phyloP scores from a whole-genome alignment of 495 filamentous ascomycete species.

The Parmelia sp. region DNA sequence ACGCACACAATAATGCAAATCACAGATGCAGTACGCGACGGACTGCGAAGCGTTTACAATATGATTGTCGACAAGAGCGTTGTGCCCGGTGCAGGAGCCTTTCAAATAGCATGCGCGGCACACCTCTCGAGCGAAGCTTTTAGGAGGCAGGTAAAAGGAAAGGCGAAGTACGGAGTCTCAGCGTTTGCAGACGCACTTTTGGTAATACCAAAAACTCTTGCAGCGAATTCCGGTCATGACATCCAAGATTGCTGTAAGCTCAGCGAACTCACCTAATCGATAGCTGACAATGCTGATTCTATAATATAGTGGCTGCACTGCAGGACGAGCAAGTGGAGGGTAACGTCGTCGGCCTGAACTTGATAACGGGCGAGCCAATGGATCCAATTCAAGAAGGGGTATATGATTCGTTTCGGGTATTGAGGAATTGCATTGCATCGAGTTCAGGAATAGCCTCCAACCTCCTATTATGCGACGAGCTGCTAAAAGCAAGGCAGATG shows the following conservation, averaged over 20 bases:
- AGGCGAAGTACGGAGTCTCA: constrained; percentile 88
- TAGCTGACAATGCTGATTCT: constrained; percentile 23
- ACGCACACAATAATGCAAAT: constrained; percentile 93
- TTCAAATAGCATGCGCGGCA: constrained; percentile 90
- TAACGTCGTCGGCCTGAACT: constrained; percentile 77
- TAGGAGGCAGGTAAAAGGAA: constrained; percentile 84
- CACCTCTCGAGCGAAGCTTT: constrained; percentile 80
- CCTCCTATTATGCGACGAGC: constrained; percentile 90
- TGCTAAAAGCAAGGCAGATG: constrained; percentile 98
- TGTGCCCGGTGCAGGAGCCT: constrained; percentile 89
- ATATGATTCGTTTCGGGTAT: constrained; percentile 91
- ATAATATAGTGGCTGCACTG: constrained; percentile 60
- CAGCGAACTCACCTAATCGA: not conserved
- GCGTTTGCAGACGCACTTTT: constrained; percentile 93
- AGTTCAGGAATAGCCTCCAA: constrained; percentile 94
- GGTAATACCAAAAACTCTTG: constrained; percentile 93
- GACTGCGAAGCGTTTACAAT: constrained; percentile 92
- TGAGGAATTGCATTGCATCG: constrained; percentile 88
- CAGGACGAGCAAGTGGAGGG: constrained; percentile 82
- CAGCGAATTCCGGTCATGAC: constrained; percentile 92
- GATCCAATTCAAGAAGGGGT: constrained; percentile 90
- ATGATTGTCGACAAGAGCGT: constrained; percentile 96
- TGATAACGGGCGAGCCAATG: constrained; percentile 85
- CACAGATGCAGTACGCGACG: constrained; percentile 94
- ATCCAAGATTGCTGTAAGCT: constrained; percentile 83